A percentile compares a stretch with the other conserved stretches of the same genome.
Evolutionary conservation across 2,329 filamentous ascomycete species (phyloP).

Genomic region (Paecilomyces variotii): DNA sequence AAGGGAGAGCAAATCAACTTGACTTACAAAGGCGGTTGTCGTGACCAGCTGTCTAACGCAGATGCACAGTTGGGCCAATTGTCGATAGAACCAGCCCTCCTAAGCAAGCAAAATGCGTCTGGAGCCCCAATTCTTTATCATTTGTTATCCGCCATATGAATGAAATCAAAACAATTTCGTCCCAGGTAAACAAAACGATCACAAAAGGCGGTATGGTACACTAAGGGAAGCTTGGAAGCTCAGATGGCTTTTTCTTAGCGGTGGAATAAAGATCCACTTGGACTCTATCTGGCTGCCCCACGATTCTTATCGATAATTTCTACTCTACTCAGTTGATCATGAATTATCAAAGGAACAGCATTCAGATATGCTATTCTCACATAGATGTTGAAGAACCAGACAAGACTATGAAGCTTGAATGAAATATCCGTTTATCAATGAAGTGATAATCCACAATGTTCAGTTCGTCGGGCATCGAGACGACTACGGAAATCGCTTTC

Average conservation of each 20-base stretch:
- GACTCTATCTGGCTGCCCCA: not conserved
- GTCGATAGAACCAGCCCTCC: not conserved
- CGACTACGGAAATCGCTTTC: no score
- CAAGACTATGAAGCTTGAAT: no score
- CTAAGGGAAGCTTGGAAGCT: not conserved
- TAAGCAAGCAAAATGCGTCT: not conserved
- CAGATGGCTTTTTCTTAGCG: not conserved
- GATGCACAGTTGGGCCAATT: not conserved
- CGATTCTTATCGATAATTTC: not conserved
- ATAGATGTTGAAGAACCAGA: not conserved
- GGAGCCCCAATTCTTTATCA: not conserved
- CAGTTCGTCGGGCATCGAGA: no score
- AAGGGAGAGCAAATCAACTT: not conserved
- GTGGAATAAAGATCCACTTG: not conserved
- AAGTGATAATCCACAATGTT: no score
- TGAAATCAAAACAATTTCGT: not conserved
- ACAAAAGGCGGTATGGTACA: not conserved
- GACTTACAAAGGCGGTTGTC: not conserved
- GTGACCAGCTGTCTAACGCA: not conserved
- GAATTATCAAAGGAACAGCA: not conserved
- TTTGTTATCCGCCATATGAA: not conserved
- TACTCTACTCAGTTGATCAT: not conserved
- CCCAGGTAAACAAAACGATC: not conserved
- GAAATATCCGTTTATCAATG: no score
- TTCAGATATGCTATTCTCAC: not conserved